These are phyloP conservation scores for Corchorus capsularis DNA, from an alignment of 345 rosid genomes.

Conservation along the genomic window DNA sequence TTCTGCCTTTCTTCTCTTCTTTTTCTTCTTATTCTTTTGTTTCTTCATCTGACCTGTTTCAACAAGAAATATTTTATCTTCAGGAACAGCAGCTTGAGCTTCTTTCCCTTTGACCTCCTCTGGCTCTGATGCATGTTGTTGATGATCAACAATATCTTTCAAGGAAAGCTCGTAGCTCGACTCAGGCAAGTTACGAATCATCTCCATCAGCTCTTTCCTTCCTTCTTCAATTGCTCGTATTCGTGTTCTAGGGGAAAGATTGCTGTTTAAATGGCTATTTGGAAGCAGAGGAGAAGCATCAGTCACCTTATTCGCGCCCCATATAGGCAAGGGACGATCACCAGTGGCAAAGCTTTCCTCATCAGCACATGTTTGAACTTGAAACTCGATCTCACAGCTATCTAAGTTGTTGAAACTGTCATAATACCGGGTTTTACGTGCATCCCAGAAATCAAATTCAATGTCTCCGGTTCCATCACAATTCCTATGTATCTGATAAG, in stretches of 20 bases:
- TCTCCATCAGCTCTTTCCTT: conserved; percentile 63
- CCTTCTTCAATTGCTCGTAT: conserved; percentile 41
- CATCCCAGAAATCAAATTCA: conserved; percentile 50
- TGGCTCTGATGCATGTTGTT: conserved; percentile 18
- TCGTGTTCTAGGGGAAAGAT: conserved; percentile 26
- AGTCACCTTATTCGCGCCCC: conserved; percentile 7
- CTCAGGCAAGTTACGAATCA: conserved; percentile 49
- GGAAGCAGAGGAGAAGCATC: conserved; percentile 40
- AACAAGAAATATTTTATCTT: conserved; percentile 10
- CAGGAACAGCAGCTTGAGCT: neutral
- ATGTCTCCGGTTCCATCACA: conserved; percentile 19
- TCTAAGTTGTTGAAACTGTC: neutral
- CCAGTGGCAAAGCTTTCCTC: neutral
- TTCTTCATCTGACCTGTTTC: conserved; percentile 17
- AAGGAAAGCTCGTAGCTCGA: conserved; percentile 54
- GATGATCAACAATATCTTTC: conserved; percentile 54
- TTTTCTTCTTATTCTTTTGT: neutral
- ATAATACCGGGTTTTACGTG: conserved; percentile 1
- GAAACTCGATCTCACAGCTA: conserved; percentile 13
- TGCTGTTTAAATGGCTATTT: conserved; percentile 23
- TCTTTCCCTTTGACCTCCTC: neutral
- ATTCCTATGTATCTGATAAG: neutral
- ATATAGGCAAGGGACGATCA: conserved; percentile 14
- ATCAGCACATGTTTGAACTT: neutral
- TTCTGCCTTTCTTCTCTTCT: conserved; percentile 17